Evolutionary conservation across 345 rosid genomes (phyloP), one percentile per base, ranked within the genome.

Genomic region (Gossypium turneri): DNA sequence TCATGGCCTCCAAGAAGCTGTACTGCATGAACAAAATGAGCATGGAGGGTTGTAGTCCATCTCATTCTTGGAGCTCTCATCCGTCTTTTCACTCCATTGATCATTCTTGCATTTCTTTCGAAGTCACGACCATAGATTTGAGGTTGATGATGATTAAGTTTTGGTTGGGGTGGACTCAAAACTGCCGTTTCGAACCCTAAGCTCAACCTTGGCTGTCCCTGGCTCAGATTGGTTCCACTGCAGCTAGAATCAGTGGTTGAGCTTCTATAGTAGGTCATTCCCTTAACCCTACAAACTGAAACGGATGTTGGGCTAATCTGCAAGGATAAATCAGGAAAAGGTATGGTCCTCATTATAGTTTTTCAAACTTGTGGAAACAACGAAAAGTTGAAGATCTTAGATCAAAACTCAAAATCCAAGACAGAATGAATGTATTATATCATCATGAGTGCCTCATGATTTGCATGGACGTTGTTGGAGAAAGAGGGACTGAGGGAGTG

Each of bases 1-100:
- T 92, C 98, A 85, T 94, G 98, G 79, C 98, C 98, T n/a, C 98
- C 98, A 51, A 94, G 98, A 76, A 94, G 98, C 85, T 94, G 96
- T 74, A 94, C 98, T 8, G 94, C 97, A 73, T 94, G 98, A 58
- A 92, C 94, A 62, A 94, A 94, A 74, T 90, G 98, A 51, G 98
- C 89, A 77, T 92, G 98, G 9, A 94, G 97, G 71, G 98, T 88
- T 1, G 95, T 82, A 41, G 98, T 94, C 98, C 98, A 94, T 83
- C 98, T 83, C 98, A 94, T 94, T 86, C 98, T 90, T 9, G 98
- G 98, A 80, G 97, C 97, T 82, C 98, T 84, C 13, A 85, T 66
- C 81, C 86, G 89, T 84, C 97, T 86, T 79, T 83, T 90, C n/a
- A 79, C 80, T 45, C 93, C 88, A 48, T 77, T 80, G 8, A 55